Base-by-base conservation (phyloP, 140 eudicot genomes). In the Cichorium intybus region DNA sequence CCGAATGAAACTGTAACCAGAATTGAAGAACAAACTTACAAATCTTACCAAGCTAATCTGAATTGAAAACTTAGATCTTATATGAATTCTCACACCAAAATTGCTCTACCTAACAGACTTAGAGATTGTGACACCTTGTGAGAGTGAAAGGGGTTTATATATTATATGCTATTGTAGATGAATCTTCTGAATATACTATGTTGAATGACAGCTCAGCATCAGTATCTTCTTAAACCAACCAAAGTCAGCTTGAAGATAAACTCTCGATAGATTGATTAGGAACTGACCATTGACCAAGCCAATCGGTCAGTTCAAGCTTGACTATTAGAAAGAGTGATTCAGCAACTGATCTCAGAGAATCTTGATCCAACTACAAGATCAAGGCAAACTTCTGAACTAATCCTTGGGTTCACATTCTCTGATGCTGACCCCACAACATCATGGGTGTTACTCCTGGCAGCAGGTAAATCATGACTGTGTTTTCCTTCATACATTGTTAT, bases 401-500 rank as follows among this genome's bases (percentile, higher is more conserved):
- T 10, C 46, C 46, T n/a, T n/a, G n/a, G n/a, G n/a, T n/a, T n/a
- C n/a, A n/a, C n/a, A n/a, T n/a, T n/a, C n/a, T n/a, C n/a, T 37
- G 46, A 37, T 37, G 46, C 11, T 3, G 46, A 37, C 46, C 46
- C 46, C 46, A 37, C 46, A 37, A 11, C 11, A 4, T 81, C 87
- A 70, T 79, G 85, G 79, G 70, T 80, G 62, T n/a, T 37, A 37
- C 46, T 10, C 46, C 46, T 10, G n/a, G n/a, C 46, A 37, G 46
- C 46, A 10, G 46, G 46, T 37, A 88, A 86, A 70, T 88, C 90
- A 57, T 88, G 96, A 60, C 73, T 85, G 82, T 88, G 96, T 70
- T 88, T 88, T 16, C 96, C 94, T 63, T 85, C 96, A 26, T 88
- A 85, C 4, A 90, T 85, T 4, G 96, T 88, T 65, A 85, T 85